Evolutionary conservation across 225 moss, liverwort and hornwort species (phyloP), one percentile per base, ranked within the genome.

Genomic region (Rhytidiadelphus loreus): DNA sequence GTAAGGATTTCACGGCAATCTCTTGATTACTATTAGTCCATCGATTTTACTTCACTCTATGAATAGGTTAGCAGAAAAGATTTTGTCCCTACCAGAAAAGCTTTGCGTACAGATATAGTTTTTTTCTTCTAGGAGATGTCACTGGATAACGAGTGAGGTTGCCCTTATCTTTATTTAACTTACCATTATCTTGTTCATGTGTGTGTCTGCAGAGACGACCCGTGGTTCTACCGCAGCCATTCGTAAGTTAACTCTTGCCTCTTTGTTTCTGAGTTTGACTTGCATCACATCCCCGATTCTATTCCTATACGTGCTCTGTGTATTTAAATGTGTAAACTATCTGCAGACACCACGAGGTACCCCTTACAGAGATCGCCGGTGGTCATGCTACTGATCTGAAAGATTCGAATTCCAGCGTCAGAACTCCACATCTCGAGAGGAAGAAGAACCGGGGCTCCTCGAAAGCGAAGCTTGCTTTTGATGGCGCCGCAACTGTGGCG

Each of bases 141-240:
- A 57, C 53, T 80, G 77, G 41, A 50, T 63, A 77, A 9, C 35
- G 19, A 44, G 46, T 82, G 33, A 61, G 28, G 52, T 55, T 41
- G 3, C 16, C 12, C 22, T 26, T 65, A 75, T 80, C 43, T 35
- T 69, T 70, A 8, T 71, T 78, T 39, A 64, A 68, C 63, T 82
- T 25, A 85, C 74, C 79, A 44, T 16, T 29, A 46, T 79, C 46
- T 62, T 60, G 12, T 60, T 83, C 68, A 52, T 85, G 58, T 43
- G 30, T 59, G 58, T 91, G 28, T 64, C n/a, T 92, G 78, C 95
- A 98, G 98, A 91, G 96, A 98, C 83, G 96, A 98, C 86, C 96
- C 96, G 18, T 98, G 98, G 98, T 97, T 98, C 88, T 93, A 97
- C 80, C 97, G 92, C 87, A 94, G 95, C 85, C 98, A 98, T 90